Evolutionary conservation across 352 stramenopile species (phyloP).

Genomic region (Phytophthora pisi): DNA sequence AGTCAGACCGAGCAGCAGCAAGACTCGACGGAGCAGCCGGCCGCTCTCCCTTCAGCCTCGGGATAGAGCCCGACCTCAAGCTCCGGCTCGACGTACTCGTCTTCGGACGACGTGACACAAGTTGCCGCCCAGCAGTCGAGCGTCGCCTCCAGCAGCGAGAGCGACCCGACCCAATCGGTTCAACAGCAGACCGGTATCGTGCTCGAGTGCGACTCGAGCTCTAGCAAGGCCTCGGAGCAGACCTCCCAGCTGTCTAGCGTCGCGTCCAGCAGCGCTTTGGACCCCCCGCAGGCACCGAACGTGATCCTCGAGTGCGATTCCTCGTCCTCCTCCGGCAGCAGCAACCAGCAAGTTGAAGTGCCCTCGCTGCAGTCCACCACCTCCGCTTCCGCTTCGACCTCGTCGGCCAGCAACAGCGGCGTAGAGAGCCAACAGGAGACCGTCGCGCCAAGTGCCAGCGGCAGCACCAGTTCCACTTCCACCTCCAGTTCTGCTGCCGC

Average conservation of each 20-base stretch:
- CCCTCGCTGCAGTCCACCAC: slow-evolving; percentile 3
- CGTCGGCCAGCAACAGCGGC: neutral
- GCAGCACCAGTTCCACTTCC: neutral
- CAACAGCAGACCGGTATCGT: neutral
- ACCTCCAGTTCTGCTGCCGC: neutral
- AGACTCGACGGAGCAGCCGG: slow-evolving; percentile 13
- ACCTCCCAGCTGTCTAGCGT: slow-evolving; percentile 12
- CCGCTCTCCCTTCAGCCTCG: slow-evolving; percentile 5
- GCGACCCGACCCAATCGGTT: neutral
- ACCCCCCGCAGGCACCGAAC: neutral
- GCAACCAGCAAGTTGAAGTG: slow-evolving; percentile 4
- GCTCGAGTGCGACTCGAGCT: slow-evolving; percentile 12
- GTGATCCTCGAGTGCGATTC: slow-evolving; percentile 2
- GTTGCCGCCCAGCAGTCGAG: slow-evolving; percentile 23
- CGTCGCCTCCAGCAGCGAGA: slow-evolving; percentile 17
- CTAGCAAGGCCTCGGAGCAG: slow-evolving; percentile 2
- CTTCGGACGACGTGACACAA: slow-evolving; percentile 18
- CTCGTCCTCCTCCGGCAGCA: neutral
- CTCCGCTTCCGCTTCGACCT: slow-evolving; percentile 4
- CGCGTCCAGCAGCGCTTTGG: slow-evolving; percentile 4
- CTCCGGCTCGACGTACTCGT: slow-evolving; percentile 8
- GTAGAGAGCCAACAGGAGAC: slow-evolving; percentile 9
- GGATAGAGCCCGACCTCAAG: neutral
- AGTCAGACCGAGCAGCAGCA: slow-evolving; percentile 20
- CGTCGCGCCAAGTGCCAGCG: neutral